phyloP scores from a whole-genome alignment of 441 rosid species.

The Adansonia grandidieri region DNA sequence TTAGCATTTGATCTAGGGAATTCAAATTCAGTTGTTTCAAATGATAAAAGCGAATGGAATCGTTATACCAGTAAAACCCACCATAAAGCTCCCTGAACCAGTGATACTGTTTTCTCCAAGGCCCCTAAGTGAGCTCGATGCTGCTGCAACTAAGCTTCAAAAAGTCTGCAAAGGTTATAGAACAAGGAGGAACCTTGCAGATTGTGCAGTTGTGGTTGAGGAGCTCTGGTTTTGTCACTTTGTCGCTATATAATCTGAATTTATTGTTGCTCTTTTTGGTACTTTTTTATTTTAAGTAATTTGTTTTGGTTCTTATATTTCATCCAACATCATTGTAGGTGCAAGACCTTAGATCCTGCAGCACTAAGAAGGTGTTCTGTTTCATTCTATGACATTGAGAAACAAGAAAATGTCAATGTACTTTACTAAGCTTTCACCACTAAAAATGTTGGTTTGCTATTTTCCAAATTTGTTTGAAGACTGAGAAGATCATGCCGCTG shows the following conservation, averaged over 20 bases:
- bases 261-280: slow-evolving; percentile 7
- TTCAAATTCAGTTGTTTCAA: slow-evolving; percentile 21
- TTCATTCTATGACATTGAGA: slow-evolving; percentile 61
- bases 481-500: not conserved
- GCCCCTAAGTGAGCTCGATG: slow-evolving; percentile 59
- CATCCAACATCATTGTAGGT: slow-evolving; percentile 45
- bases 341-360: slow-evolving; percentile 85
- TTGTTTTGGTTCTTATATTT: slow-evolving; percentile 6
- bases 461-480: not conserved
- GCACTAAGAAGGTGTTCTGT: slow-evolving; percentile 64
- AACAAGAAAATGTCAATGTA: slow-evolving; percentile 82
- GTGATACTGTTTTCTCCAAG: slow-evolving; percentile 50
- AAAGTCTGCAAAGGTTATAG: slow-evolving; percentile 71
- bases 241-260: slow-evolving; percentile 21
- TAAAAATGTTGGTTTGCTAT: not conserved
- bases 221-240: slow-evolving; percentile 57
- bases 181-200: slow-evolving; percentile 73
- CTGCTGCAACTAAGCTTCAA: slow-evolving; percentile 62
- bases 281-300: not conserved
- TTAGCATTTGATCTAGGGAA: not conserved
- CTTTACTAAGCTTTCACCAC: not conserved
- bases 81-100: slow-evolving; percentile 41
- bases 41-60: slow-evolving; percentile 20
- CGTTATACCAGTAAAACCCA: slow-evolving; percentile 36
- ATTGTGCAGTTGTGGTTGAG: slow-evolving; percentile 66